phyloP scores from a whole-genome alignment of 2,329 filamentous ascomycete species.

The Achaetomium macrosporum region DNA sequence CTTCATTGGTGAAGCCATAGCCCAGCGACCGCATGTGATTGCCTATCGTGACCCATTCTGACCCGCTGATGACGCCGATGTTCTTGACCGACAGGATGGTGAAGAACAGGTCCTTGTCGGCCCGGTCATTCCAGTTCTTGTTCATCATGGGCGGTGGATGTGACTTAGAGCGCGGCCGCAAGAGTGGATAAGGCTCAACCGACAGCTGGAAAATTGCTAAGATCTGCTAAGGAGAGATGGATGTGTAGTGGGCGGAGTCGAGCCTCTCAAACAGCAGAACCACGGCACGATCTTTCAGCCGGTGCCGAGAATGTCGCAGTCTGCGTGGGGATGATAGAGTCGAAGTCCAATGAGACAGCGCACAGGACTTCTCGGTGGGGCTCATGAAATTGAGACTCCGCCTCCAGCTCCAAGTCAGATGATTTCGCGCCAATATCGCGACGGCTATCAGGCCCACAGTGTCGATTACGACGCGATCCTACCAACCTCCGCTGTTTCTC shows the following conservation, averaged over 20 bases:
- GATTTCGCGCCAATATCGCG: slow-evolving; percentile 24
- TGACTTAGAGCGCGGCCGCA: slow-evolving; percentile 4
- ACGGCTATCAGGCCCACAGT: not conserved
- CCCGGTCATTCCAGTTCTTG: slow-evolving; percentile 57
- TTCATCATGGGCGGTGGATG: slow-evolving; percentile 37
- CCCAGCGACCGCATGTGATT: slow-evolving; percentile 54
- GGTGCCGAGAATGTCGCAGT: slow-evolving; percentile 2
- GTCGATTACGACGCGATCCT: slow-evolving; percentile 15
- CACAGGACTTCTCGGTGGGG: not conserved
- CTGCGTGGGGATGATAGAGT: not conserved
- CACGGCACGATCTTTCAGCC: slow-evolving; percentile 20
- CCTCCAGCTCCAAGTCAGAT: slow-evolving; percentile 14
- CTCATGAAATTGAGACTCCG: not conserved
- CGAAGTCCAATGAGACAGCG: not conserved
- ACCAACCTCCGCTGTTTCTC: slow-evolving; percentile 2
- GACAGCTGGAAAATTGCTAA: slow-evolving; percentile 25
- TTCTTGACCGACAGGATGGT: slow-evolving; percentile 58
- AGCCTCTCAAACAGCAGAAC: slow-evolving; percentile 17
- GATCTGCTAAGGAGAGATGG: slow-evolving; percentile 26
- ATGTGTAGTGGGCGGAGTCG: slow-evolving; percentile 12
- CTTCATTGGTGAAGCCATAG: slow-evolving; percentile 60
- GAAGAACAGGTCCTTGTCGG: slow-evolving; percentile 59
- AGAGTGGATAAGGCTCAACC: slow-evolving; percentile 19
- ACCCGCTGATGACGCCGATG: slow-evolving; percentile 56
- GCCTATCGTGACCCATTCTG: slow-evolving; percentile 57